These are phyloP conservation scores for Alternaria hordeiaustralica DNA, from an alignment of 2,329 filamentous ascomycete species.

Conservation along the genomic window DNA sequence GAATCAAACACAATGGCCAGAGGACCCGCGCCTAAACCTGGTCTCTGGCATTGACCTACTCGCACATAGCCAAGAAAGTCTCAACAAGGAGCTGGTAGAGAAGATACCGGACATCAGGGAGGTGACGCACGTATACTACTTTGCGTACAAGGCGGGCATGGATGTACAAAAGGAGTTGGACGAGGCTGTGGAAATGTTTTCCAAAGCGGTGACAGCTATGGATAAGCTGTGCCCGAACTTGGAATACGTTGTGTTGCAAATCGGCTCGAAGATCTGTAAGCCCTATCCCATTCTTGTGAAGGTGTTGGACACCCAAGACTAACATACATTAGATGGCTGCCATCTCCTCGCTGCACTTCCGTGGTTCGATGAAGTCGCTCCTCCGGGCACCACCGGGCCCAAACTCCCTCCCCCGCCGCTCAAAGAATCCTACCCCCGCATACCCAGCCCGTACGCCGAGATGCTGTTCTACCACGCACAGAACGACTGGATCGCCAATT, in stretches of 20 bases:
- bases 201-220: slow-evolving; percentile 45
- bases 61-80: slow-evolving; percentile 46
- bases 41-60: slow-evolving; percentile 54
- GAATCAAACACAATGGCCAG: slow-evolving; percentile 46
- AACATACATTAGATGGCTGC: slow-evolving; percentile 44
- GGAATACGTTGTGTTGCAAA: slow-evolving; percentile 40
- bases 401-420: slow-evolving; percentile 7
- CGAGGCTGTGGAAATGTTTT: slow-evolving; percentile 52
- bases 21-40: slow-evolving; percentile 50
- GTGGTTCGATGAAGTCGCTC: slow-evolving; percentile 7
- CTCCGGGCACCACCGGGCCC: slow-evolving; percentile 7
- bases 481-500: slow-evolving; percentile 47
- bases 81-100: slow-evolving; percentile 44
- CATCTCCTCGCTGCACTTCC: slow-evolving; percentile 48
- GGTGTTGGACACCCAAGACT: not conserved
- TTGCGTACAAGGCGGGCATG: slow-evolving; percentile 53
- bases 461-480: slow-evolving; percentile 53
- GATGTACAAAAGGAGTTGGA: slow-evolving; percentile 49
- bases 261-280: slow-evolving; percentile 47
- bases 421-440: slow-evolving; percentile 15
- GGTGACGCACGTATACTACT: slow-evolving; percentile 55
- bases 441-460: slow-evolving; percentile 39
- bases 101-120: slow-evolving; percentile 46
- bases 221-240: slow-evolving; percentile 29
- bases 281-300: not conserved